Percentiles rank a stretch among this genome's conserved stretches.
phyloP scores from a whole-genome alignment of 306 rosid species.

The Citrullus colocynthis region DNA sequence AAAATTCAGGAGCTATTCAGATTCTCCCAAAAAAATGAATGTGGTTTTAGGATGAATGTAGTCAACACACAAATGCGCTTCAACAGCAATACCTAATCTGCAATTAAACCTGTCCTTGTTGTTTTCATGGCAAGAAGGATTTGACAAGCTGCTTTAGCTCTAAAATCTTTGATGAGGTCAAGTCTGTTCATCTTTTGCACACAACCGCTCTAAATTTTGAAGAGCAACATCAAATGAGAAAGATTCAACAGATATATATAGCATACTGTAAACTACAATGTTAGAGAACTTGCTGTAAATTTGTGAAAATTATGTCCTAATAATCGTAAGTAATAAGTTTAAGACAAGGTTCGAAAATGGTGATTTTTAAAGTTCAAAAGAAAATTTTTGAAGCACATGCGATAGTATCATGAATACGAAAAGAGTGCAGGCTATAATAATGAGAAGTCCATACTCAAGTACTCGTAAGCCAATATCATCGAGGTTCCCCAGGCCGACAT shows the following conservation, averaged over 20 bases:
- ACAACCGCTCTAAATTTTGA: constrained; percentile 58
- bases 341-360: too few relatives aligned
- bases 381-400: too few relatives aligned
- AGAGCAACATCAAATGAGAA: constrained; percentile 1
- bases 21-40: neutral
- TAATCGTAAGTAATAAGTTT: too few relatives aligned
- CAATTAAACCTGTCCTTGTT: neutral
- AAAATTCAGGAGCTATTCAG: neutral
- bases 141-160: neutral
- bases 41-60: neutral
- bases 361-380: too few relatives aligned
- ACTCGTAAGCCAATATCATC: constrained; percentile 82
- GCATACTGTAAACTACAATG: too few relatives aligned
- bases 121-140: neutral
- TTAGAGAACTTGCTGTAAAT: too few relatives aligned
- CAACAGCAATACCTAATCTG: neutral
- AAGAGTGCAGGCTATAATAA: neutral
- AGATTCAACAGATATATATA: neutral
- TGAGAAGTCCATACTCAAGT: constrained; percentile 50
- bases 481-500: constrained; percentile 97
- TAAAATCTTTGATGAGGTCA: neutral
- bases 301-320: neutral
- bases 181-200: constrained; percentile 47
- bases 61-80: constrained; percentile 3
- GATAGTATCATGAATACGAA: too few relatives aligned